phyloP scores from a whole-genome alignment of 257 asterid species.

The Jasminum sambac region DNA sequence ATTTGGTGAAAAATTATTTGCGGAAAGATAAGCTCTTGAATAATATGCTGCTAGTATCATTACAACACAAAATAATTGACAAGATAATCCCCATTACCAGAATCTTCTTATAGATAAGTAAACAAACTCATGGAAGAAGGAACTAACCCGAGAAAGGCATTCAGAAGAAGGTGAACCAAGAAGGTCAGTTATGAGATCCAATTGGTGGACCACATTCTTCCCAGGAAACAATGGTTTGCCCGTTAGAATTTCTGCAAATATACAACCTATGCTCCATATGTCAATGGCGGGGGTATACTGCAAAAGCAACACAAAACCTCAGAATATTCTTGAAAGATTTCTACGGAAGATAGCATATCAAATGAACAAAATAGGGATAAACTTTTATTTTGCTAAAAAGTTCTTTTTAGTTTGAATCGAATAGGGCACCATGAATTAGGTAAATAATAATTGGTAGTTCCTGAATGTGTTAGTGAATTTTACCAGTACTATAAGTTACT shows the following conservation, averaged over 20 bases:
- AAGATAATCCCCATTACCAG: neutral
- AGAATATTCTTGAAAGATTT: conserved; percentile 3
- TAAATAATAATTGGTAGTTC: too few species aligned
- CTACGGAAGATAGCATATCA: neutral
- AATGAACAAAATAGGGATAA: neutral
- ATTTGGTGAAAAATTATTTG: too few species aligned
- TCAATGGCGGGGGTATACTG: conserved; percentile 98
- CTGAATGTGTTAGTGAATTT: too few species aligned
- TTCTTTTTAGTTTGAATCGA: too few species aligned
- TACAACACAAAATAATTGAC: neutral
- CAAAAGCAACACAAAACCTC: conserved; percentile 23
- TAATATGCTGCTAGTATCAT: neutral
- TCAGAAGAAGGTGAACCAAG: conserved; percentile 85
- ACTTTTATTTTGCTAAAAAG: too few species aligned
- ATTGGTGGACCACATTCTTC: conserved; percentile 80
- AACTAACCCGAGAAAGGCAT: conserved; percentile 80
- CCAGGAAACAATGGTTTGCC: conserved; percentile 94
- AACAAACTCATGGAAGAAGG: conserved; percentile 19
- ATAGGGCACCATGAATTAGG: too few species aligned
- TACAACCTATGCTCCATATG: conserved; percentile 96
- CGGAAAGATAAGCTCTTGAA: neutral
- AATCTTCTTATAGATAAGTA: neutral
- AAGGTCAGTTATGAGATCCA: conserved; percentile 90
- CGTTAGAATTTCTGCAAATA: conserved; percentile 83
- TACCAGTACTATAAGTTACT: too few species aligned